A percentile compares a stretch with the other conserved stretches of the same genome.
Conservation (phyloP, 371 early-diverging fungal genomes). For the Blyttiomyces sp. region DNA sequence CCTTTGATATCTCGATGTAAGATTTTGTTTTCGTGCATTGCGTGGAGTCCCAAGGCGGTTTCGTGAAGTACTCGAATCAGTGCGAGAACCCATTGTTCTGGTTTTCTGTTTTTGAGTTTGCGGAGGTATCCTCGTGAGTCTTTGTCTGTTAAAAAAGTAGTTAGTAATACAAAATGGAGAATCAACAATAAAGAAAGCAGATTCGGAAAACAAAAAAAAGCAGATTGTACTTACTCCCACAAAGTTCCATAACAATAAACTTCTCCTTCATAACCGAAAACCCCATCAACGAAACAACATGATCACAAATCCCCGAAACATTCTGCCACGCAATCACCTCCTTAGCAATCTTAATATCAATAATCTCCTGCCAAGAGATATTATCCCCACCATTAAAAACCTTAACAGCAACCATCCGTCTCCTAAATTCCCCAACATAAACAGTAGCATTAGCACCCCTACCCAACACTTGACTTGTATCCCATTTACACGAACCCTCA, state of each 20-base stretch:
- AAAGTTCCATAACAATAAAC: neutral
- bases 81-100: neutral
- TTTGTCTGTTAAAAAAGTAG: neutral
- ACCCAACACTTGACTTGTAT: too few relatives aligned
- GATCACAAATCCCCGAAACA: too few relatives aligned
- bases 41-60: conserved; percentile 80
- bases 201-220: too few relatives aligned
- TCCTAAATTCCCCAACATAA: neutral
- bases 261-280: too few relatives aligned
- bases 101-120: neutral
- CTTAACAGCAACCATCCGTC: neutral
- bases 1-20: conserved; percentile 96
- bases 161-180: too few relatives aligned
- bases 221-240: neutral
- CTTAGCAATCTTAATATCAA: neutral
- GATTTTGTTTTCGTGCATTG: conserved; percentile 84
- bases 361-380: neutral
- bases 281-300: too few relatives aligned
- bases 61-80: neutral
- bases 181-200: too few relatives aligned
- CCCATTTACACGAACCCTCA: too few relatives aligned
- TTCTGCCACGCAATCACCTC: neutral
- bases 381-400: neutral
- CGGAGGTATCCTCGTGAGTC: neutral
- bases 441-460: neutral